Evolutionary conservation across 1,139 yeast genomes (phyloP), one percentile per base, ranked within the genome.

Genomic region (Suhomyces atakaporum): DNA sequence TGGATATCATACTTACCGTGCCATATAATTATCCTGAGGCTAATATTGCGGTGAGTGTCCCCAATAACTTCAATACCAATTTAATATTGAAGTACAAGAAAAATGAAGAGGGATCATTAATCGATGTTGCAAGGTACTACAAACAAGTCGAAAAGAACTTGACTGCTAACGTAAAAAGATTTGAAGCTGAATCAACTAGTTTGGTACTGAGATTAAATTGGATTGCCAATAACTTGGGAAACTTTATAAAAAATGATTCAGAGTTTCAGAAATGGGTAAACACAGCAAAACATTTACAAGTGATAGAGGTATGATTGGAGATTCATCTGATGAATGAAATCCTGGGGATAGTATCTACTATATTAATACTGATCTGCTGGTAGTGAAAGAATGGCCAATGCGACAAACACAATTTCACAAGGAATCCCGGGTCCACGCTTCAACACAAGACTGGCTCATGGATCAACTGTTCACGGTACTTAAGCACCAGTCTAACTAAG

Each of bases 171-270:
- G 53, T 60, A 15, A 43, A 44, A 19, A 31, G 29, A 5, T 49
- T 43, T 27, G 38, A 43, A 8, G 54, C 55, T 39, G 46, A 43
- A 1, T 35, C 49, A 7, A 31, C 43, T 4, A 53, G 44, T 39
- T 45, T 66, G 15, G 51, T 63, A 11, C 46, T 47, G 9, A 46
- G 48, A 9, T 40, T 65, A 29, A 66, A 66, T 42, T 62, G 62
- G 50, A 40, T 66, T 16, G 47, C 54, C 5, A 63, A 62, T 33
- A 54, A 64, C 37, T 39, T 64, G 29, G 56, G 53, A 2, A 36
- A 41, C 11, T 62, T 63, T 36, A 50, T 63, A 33, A 35, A 50
- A 22, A 43, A 40, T 5, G 38, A 37, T 7, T 32, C 33, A 1
- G 53, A 46, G 13, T 62, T 56, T 35, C 27, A 35, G 11, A 16